Evolutionary conservation across 2,329 filamentous ascomycete genomes (phyloP).

Genomic region (Penicillium sp.): DNA sequence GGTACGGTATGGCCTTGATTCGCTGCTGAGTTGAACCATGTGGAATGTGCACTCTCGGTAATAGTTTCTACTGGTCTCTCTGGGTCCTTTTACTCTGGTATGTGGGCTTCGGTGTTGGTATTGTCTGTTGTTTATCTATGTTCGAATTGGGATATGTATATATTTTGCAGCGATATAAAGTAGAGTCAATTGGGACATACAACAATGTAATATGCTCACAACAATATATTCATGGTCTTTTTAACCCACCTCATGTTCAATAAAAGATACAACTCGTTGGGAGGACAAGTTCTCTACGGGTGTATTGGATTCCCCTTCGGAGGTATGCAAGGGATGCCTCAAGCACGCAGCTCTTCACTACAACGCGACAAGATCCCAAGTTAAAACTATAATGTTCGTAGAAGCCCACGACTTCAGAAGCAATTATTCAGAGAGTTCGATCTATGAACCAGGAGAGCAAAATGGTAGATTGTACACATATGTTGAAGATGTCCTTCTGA

Average conservation of each 20-base stretch:
- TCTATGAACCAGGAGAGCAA: neutral
- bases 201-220: neutral
- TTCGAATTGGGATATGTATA: neutral
- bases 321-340: conserved; percentile 1
- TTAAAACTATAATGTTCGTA: no score
- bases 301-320: neutral
- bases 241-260: no score
- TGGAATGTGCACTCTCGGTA: conserved; percentile 7
- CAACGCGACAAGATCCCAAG: neutral
- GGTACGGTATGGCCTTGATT: neutral
- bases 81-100: neutral
- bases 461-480: neutral
- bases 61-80: neutral
- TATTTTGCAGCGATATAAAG: neutral
- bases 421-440: neutral
- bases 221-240: no score
- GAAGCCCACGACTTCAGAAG: neutral
- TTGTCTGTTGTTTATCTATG: neutral
- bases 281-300: neutral
- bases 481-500: neutral
- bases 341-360: neutral
- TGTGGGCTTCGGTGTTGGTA: neutral
- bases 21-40: neutral
- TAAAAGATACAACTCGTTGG: neutral
- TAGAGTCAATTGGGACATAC: neutral